phyloP scores from a whole-genome alignment of 108 stramenopile genomes.

The Pseudonitzschia delicatissima region DNA sequence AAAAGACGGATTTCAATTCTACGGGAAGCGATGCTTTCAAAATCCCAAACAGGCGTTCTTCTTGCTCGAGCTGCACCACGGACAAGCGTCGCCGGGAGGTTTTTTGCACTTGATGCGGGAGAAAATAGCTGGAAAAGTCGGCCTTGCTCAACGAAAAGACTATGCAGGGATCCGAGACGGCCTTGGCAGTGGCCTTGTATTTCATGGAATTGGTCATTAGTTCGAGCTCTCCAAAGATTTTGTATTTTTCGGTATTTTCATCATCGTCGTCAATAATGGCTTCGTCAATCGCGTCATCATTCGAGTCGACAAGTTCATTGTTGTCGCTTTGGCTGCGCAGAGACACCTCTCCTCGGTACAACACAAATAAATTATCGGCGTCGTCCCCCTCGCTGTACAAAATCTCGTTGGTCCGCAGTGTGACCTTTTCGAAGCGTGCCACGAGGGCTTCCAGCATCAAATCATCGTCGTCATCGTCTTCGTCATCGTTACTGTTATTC shows the following conservation, averaged over 20 bases:
- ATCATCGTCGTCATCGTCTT: not conserved
- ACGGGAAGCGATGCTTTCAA: not conserved
- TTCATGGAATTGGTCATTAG: constrained; percentile 12
- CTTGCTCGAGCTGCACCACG: constrained; percentile 14
- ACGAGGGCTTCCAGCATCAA: constrained; percentile 12
- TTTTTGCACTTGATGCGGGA: not conserved
- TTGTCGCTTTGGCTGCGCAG: not conserved
- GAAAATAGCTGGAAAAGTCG: constrained; percentile 13
- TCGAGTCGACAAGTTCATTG: constrained; percentile 23
- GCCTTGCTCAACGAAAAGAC: constrained; percentile 19
- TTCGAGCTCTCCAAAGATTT: constrained; percentile 40
- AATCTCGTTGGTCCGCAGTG: constrained; percentile 34
- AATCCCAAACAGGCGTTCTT: constrained; percentile 12
- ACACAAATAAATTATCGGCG: constrained; percentile 24
- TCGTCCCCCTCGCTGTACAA: constrained; percentile 53
- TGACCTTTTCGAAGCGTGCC: constrained; percentile 22
- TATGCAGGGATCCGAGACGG: constrained; percentile 20
- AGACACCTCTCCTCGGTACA: constrained; percentile 37
- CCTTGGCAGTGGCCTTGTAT: constrained; percentile 25
- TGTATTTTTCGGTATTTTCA: constrained; percentile 19
- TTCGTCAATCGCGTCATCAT: not conserved
- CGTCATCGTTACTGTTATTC: not conserved
- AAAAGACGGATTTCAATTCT: constrained; percentile 1
- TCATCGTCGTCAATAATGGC: constrained; percentile 1
- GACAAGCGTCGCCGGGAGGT: too few species aligned